Percentiles rank a stretch among this genome's conserved stretches.
phyloP scores from a whole-genome alignment of 106 monocot genomes.

The Dendrobium nobile region DNA sequence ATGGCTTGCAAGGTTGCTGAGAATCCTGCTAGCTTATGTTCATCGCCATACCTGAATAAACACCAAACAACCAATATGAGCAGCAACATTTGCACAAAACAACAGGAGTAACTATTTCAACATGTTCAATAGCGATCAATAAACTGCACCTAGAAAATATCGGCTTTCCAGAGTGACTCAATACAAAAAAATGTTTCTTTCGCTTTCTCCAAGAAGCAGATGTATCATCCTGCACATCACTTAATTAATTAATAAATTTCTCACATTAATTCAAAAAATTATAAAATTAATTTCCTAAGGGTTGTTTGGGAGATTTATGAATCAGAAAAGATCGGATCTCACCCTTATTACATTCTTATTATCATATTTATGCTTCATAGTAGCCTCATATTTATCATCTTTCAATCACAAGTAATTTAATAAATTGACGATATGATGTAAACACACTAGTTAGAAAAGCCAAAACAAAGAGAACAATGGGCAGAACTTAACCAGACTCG shows the following conservation, averaged over 20 bases:
- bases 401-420: too few species aligned
- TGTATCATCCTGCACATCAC: slow-evolving; percentile 76
- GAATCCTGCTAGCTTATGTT: slow-evolving; percentile 95
- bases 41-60: slow-evolving; percentile 87
- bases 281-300: too few species aligned
- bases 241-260: background rate
- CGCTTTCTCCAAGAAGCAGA: slow-evolving; percentile 87
- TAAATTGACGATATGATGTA: too few species aligned
- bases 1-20: slow-evolving; percentile 98
- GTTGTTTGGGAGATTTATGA: too few species aligned
- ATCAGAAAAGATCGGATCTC: too few species aligned
- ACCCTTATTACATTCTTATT: too few species aligned
- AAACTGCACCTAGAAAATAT: slow-evolving; percentile 76
- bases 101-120: background rate
- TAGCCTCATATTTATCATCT: too few species aligned
- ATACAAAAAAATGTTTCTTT: slow-evolving; percentile 86
- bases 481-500: too few species aligned
- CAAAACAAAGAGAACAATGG: too few species aligned
- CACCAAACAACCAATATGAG: slow-evolving; percentile 1
- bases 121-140: background rate
- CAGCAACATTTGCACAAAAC: background rate
- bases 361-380: too few species aligned
- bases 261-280: too few species aligned
- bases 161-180: slow-evolving; percentile 95
- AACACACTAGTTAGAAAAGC: too few species aligned